These are phyloP conservation scores for Xylariomycetidae sp. DNA, from an alignment of 2,329 filamentous ascomycete species.

Conservation along the genomic window DNA sequence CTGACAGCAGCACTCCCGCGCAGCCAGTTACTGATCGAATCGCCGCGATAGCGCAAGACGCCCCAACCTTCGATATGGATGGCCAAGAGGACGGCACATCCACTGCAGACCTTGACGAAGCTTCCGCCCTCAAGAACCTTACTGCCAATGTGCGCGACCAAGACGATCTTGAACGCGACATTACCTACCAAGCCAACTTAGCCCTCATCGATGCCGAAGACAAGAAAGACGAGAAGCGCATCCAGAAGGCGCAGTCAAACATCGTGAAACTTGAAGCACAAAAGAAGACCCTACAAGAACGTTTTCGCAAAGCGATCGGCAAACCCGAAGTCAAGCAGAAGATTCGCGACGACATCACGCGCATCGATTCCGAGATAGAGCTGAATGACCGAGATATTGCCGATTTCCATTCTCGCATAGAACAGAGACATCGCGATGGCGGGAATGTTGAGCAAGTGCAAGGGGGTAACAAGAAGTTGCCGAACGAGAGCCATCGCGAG, in stretches of 20 bases:
- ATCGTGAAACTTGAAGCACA: conserved; percentile 59
- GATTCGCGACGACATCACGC: conserved; percentile 59
- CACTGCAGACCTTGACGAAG: conserved; percentile 43
- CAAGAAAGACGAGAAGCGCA: conserved; percentile 56
- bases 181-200: conserved; percentile 57
- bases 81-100: conserved; percentile 3
- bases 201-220: conserved; percentile 57
- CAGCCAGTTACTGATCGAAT: too few species aligned
- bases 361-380: conserved; percentile 58
- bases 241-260: conserved; percentile 49
- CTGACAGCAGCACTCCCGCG: too few species aligned
- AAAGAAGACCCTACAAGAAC: conserved; percentile 48
- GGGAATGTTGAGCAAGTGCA: conserved; percentile 36
- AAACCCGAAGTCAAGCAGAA: conserved; percentile 49
- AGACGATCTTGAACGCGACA: conserved; percentile 84
- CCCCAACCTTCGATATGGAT: conserved; percentile 1
- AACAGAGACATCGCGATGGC: conserved; percentile 57
- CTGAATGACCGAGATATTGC: conserved; percentile 65
- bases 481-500: conserved; percentile 78
- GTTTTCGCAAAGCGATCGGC: conserved; percentile 35
- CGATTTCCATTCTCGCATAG: conserved; percentile 77
- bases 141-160: conserved; percentile 73
- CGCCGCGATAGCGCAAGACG: neutral
- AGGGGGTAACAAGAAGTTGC: conserved; percentile 53
- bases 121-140: conserved; percentile 53